Base-by-base conservation (phyloP, 106 monocot species). In the Xerophyta viscosa region DNA sequence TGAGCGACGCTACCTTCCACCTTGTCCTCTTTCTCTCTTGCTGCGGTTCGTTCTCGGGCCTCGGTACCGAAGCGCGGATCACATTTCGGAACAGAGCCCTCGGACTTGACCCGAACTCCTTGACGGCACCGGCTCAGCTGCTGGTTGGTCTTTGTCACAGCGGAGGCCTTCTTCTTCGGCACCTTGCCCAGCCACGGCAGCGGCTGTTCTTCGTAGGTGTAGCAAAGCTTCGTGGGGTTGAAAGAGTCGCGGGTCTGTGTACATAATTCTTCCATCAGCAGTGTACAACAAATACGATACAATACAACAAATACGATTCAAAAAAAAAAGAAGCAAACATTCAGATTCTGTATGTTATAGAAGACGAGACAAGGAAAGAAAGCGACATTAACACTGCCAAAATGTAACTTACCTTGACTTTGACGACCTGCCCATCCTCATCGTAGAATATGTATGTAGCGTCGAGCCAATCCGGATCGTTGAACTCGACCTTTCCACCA, bases 11-110 rank as follows among this genome's bases (percentile, higher is more conserved):
- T 24, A 70, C 37, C 62, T n/a, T 70, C 70, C 29, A 41, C 46
- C n/a, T 54, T 18, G 0, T 54, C 56, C 20, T 62, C 25, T 47
- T 70, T 70, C 18, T 70, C 70, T 22, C 27, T 70, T 56, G 20
- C n/a, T 62, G 24, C 70, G 70, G 62, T 27, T 56, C 29, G 30
- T 41, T 37, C 62, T 70, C 0, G 70, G n/a, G 70, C 27, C 70
- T 42, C 8, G 53, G 1, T 20, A 70, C 62, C 24, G 62, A 18
- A 15, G 54, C 62, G 0, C 62, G 54, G 21, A 70, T 20, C 26
- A 46, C 33, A 14, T 22, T 20, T n/a, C n/a, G n/a, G n/a, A 19
- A 20, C 0, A 69, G 43, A 29, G 18, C 52, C 9, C 52, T 51
- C 7, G 69, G 60, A 18, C 30, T 9, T 4, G 61, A 4, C 9